Conservation (phyloP, 2,329 filamentous ascomycete genomes). For the Dothideomycetidae sp. region DNA sequence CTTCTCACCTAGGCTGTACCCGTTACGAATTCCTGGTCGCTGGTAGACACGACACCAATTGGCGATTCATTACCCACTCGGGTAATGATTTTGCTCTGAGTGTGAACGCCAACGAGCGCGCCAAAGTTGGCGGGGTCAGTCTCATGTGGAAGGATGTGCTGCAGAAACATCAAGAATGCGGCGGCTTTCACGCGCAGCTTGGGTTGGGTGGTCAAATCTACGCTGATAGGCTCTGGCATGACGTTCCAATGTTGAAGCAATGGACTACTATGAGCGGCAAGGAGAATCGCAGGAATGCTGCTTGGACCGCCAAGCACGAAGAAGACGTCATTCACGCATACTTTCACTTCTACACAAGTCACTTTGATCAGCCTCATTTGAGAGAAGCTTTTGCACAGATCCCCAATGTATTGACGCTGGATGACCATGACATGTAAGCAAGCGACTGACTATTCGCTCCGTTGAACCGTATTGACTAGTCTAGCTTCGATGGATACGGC, state of each 20-base stretch:
- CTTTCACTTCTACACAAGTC: slow-evolving; percentile 97
- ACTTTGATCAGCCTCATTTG: slow-evolving; percentile 92
- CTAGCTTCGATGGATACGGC: slow-evolving; percentile 87
- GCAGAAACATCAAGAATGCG: slow-evolving; percentile 91
- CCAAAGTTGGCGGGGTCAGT: slow-evolving; percentile 72
- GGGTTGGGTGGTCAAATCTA: slow-evolving; percentile 92
- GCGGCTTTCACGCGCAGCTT: slow-evolving; percentile 87
- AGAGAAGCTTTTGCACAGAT: slow-evolving; percentile 96
- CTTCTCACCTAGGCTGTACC: slow-evolving; percentile 92
- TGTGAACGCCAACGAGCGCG: slow-evolving; percentile 73
- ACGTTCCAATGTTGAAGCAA: slow-evolving; percentile 82
- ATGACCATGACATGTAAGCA: slow-evolving; percentile 95
- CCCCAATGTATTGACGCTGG: slow-evolving; percentile 79
- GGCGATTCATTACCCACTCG: slow-evolving; percentile 91
- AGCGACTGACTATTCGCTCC: too few relatives aligned
- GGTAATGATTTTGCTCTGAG: slow-evolving; percentile 89
- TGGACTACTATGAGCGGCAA: slow-evolving; percentile 90
- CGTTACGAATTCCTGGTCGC: slow-evolving; percentile 94
- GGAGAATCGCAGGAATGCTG: slow-evolving; percentile 76
- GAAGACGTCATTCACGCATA: slow-evolving; percentile 93
- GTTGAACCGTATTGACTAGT: too few relatives aligned
- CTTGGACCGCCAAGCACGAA: slow-evolving; percentile 88
- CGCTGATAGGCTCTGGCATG: slow-evolving; percentile 89
- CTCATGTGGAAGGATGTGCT: slow-evolving; percentile 99
- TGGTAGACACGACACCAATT: slow-evolving; percentile 75